Evolutionary conservation across 345 rosid genomes (phyloP).

Genomic region (Odontarrhena argentea): DNA sequence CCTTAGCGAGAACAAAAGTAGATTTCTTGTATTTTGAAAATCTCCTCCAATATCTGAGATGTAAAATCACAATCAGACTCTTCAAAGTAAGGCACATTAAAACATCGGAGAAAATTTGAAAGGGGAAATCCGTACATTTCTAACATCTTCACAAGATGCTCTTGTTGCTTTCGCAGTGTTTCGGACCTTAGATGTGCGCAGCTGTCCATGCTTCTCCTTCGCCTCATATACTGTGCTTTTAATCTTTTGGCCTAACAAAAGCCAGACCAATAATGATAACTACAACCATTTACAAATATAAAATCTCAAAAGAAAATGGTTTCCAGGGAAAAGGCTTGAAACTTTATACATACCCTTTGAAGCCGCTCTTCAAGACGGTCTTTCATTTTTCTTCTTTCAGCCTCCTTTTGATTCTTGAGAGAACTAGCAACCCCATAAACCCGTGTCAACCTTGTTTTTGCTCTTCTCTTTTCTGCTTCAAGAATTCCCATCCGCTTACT

Average conservation of each 20-base stretch:
- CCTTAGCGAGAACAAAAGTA: slow-evolving; percentile 65
- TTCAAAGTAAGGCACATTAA: not conserved
- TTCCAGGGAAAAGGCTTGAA: not conserved
- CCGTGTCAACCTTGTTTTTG: slow-evolving; percentile 63
- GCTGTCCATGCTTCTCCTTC: slow-evolving; percentile 30
- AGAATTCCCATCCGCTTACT: slow-evolving; percentile 73
- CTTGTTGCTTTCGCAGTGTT: slow-evolving; percentile 32
- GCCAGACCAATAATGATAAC: slow-evolving; percentile 3
- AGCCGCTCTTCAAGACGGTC: slow-evolving; percentile 81
- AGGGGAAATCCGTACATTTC: slow-evolving; percentile 27
- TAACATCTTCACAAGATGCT: slow-evolving; percentile 33
- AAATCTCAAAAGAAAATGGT: not conserved
- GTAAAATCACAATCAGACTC: slow-evolving; percentile 8
- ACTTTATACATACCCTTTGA: slow-evolving; percentile 63
- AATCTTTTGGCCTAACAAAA: slow-evolving; percentile 38
- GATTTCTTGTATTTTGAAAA: slow-evolving; percentile 64
- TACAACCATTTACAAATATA: slow-evolving; percentile 17
- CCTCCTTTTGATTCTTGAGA: slow-evolving; percentile 67
- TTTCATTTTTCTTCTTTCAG: slow-evolving; percentile 74
- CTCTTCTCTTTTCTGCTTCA: slow-evolving; percentile 81
- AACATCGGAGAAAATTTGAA: not conserved
- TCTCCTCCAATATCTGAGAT: slow-evolving; percentile 80
- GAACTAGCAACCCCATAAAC: slow-evolving; percentile 70
- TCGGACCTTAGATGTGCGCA: slow-evolving; percentile 32
- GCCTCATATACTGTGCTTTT: slow-evolving; percentile 42